Base-by-base conservation (phyloP, 1,139 yeast species). In the Blastobotrys ciferrii region DNA sequence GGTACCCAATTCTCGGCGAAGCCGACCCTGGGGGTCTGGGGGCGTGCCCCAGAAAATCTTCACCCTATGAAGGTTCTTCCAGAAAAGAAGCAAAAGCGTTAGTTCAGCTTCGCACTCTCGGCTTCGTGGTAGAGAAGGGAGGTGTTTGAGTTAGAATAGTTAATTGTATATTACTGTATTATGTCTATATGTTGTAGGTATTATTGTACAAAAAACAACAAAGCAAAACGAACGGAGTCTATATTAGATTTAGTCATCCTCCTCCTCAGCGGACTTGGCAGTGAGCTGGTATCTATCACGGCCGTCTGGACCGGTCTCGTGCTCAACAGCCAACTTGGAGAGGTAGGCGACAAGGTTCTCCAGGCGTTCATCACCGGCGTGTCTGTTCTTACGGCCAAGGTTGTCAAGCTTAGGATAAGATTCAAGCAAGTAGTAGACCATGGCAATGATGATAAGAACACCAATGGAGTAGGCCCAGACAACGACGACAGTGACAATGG, bases 391-490 rank as follows among this genome's bases (percentile, higher is more conserved):
- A 52, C 70, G 65, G 44, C 70, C 70, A 48, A 66, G 57, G 61
- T 66, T 64, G 51, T 61, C 61, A 40, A 66, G 59, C 45, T 51
- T 53, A 17, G 65, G 60, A 44, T 61, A 56, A 43, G 59, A 58
- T 56, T 60, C 58, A 45, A 89, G 86, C 70, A 86, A 67, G 87
- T 83, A 87, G 86, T 89, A 89, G 70, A 91, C 89, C 82, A 96
- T 96, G 74, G 96, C 96, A 78, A 88, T 74, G 76, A 84, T 82
- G 79, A 95, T 87, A 87, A 88, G 87, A 73, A 86, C 87, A 83
- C 96, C 95, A 75, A 88, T 84, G 59, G 96, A 87, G 92, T 87
- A 88, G 68, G 87, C 74, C 94, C 94, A 89, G 74, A 86, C 80
- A 78, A 95, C 85, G 69, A 84, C 89, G 69, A 88, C 95, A 53